A percentile compares a stretch with the other conserved stretches of the same genome.
Evolutionary conservation across 768 basidiomycete genomes (phyloP).

Genomic region (Tylopilus balloui): DNA sequence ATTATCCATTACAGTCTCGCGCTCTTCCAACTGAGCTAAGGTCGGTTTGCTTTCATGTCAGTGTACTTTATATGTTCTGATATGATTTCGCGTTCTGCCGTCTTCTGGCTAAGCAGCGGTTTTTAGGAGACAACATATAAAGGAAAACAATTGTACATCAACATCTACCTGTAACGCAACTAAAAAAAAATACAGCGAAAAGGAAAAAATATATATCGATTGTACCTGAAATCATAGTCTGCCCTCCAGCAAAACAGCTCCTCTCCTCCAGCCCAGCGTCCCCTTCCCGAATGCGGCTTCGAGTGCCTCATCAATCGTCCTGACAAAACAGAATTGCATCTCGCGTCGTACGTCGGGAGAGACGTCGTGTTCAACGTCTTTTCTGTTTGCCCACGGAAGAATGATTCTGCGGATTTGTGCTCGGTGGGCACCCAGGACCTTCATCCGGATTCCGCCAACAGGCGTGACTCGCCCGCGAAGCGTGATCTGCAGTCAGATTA

Average conservation of each 20-base stretch:
- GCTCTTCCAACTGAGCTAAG: constrained; percentile 49
- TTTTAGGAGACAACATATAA: neutral
- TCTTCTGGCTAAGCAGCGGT: neutral
- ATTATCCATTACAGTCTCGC: constrained; percentile 40
- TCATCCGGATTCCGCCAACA: constrained; percentile 91
- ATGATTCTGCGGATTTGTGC: constrained; percentile 81
- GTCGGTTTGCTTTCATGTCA: neutral
- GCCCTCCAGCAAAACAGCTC: constrained; percentile 48
- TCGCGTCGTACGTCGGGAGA: constrained; percentile 65
- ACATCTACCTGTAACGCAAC: neutral
- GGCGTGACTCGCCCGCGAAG: constrained; percentile 76
- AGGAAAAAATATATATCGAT: neutral
- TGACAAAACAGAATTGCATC: constrained; percentile 80
- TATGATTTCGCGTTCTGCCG: no score
- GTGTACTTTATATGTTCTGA: neutral
- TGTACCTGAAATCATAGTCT: constrained; percentile 36
- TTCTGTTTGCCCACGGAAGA: constrained; percentile 77
- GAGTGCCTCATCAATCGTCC: constrained; percentile 73
- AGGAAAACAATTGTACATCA: neutral
- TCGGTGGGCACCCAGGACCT: constrained; percentile 84
- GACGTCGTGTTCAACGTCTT: constrained; percentile 85
- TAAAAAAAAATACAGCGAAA: neutral
- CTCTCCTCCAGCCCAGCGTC: constrained; percentile 59
- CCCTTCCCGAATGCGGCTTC: constrained; percentile 80
- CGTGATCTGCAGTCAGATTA: constrained; percentile 52